Evolutionary conservation across 257 asterid species (phyloP).

Genomic region (Nicotiana undulata): DNA sequence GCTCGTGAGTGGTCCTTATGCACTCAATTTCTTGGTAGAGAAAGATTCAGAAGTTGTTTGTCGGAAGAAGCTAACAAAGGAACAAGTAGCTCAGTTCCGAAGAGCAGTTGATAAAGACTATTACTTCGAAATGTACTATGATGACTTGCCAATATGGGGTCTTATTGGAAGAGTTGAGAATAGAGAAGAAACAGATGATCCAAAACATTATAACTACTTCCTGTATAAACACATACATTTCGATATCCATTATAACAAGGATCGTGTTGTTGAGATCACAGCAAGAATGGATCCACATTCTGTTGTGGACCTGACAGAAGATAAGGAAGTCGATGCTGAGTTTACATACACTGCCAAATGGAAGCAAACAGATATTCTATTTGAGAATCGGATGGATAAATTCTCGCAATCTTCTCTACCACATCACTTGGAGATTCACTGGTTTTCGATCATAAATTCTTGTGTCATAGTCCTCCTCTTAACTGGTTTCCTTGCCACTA

Average conservation of each 20-base stretch:
- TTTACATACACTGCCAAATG: constrained; percentile 54
- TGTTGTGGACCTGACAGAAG: constrained; percentile 58
- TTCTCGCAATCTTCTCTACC: constrained; percentile 49
- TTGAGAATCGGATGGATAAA: constrained; percentile 72
- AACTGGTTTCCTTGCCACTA: constrained; percentile 60
- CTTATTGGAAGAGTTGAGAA: constrained; percentile 59
- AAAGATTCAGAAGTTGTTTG: constrained; percentile 52
- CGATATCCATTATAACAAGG: constrained; percentile 49
- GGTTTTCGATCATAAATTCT: constrained; percentile 72
- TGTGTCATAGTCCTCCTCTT: constrained; percentile 62
- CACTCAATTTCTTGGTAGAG: constrained; percentile 57
- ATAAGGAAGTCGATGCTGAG: constrained; percentile 53
- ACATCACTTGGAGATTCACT: constrained; percentile 57
- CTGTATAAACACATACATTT: constrained; percentile 63
- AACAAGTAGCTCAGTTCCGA: constrained; percentile 49
- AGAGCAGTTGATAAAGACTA: constrained; percentile 67
- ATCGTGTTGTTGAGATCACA: constrained; percentile 68
- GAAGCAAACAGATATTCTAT: constrained; percentile 48
- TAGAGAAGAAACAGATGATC: constrained; percentile 57
- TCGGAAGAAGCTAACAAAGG: constrained; percentile 38
- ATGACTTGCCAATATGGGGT: constrained; percentile 82
- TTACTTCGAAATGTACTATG: constrained; percentile 72
- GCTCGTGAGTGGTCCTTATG: constrained; percentile 62
- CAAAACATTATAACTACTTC: constrained; percentile 51
- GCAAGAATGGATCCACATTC: constrained; percentile 62